Conservation (phyloP, 257 asterid species). For the Penstemon barbatus region DNA sequence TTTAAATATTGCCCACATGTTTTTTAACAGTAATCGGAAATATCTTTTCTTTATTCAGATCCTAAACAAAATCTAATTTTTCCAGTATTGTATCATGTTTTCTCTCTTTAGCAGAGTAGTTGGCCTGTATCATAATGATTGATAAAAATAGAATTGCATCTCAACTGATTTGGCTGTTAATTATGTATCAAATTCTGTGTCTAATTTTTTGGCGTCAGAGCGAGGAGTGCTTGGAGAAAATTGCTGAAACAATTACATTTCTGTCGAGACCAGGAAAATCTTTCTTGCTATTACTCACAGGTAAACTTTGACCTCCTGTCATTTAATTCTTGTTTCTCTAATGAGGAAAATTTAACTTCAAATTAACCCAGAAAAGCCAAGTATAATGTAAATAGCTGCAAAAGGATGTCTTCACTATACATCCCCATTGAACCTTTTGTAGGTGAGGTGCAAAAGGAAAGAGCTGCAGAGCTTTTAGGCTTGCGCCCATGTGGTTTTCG, state of each 20-base stretch:
- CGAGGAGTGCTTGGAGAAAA: constrained; percentile 95
- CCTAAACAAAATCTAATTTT: background rate
- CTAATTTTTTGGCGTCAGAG: constrained; percentile 56
- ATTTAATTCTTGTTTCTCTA: constrained; percentile 8
- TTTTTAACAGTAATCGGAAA: background rate
- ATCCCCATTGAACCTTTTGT: constrained; percentile 16
- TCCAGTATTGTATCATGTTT: constrained; percentile 4
- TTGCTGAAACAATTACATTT: constrained; percentile 67
- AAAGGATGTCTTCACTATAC: background rate
- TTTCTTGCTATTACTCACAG: constrained; percentile 76
- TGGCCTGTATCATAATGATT: constrained; percentile 10
- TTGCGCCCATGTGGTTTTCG: constrained; percentile 77
- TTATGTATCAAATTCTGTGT: constrained; percentile 11
- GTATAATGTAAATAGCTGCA: background rate
- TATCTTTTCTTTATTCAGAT: constrained; percentile 1
- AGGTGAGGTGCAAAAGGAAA: constrained; percentile 83
- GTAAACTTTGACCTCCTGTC: constrained; percentile 35
- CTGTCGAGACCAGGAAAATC: constrained; percentile 61
- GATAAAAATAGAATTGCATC: background rate
- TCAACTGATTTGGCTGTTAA: constrained; percentile 13
- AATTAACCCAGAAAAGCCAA: background rate
- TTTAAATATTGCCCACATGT: background rate
- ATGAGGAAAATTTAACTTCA: background rate
- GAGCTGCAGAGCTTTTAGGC: constrained; percentile 74
- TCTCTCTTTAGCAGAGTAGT: constrained; percentile 6